Evolutionary conservation across 805 yeast species (phyloP), one percentile per base, ranked within the genome.

Genomic region (Danielozyma ontarioensis): DNA sequence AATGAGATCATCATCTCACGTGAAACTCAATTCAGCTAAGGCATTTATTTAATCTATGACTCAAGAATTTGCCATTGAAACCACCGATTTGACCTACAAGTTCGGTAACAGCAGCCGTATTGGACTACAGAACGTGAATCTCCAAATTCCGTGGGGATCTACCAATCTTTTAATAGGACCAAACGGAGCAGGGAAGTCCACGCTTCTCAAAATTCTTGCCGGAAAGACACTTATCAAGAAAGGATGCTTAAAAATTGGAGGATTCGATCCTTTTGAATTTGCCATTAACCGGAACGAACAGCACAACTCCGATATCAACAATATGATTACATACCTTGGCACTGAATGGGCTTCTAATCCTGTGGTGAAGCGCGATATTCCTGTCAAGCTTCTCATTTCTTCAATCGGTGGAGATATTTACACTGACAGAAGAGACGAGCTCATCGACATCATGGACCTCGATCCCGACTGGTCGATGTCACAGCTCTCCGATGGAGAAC

Each of bases 341-440:
- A 93, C 97, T 0, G 98, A 93, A 52, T 93, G 98, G 98, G 96
- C 96, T 4, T 76, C 83, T 35, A 93, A 88, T 59, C 84, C 86
- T 13, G 79, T 89, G 32, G 93, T 90, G 5, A 80, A 89, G 48
- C 70, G 96, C 41, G 98, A 93, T 56, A 85, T 93, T 34, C 88
- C 95, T 0, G 97, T 93, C 7, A 69, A 80, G 13, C 76, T 83
- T 22, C 65, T 93, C 38, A 72, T 93, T 30, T 72, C 80, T 12
- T 80, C 94, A 16, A 76, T 93, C 35, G 97, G 97, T 0, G 79
- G 79, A 21, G 74, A 71, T 23, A 50, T 45, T 6, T 86, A 62
- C 48, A 68, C 78, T 0, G 89, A 82, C 26, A 73, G 97, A 47
- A 72, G 96, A 37, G 90, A 88, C 45, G 63, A 68, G 44, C 71